These are phyloP conservation scores for Chytriomyces sp. DNA, from an alignment of 192 early-diverging fungal species.

Conservation along the genomic window DNA sequence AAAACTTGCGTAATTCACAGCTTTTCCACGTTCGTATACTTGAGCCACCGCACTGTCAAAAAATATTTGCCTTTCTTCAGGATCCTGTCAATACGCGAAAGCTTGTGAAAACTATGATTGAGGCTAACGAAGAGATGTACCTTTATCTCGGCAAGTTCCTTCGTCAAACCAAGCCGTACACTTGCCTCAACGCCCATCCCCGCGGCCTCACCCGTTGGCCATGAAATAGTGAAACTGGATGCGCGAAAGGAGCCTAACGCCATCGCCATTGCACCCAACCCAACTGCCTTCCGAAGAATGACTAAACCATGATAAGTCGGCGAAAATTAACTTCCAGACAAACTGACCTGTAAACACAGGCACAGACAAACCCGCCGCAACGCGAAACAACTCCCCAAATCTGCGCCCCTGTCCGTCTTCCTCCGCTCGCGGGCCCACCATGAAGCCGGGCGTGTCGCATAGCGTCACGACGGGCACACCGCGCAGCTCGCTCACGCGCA, in stretches of 20 bases:
- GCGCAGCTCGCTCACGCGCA: slow-evolving; percentile 22
- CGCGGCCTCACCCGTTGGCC: slow-evolving; percentile 36
- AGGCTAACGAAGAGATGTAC: too few species aligned
- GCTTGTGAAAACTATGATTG: too few species aligned
- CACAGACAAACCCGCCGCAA: not conserved
- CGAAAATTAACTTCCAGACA: not conserved
- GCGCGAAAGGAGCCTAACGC: slow-evolving; percentile 29
- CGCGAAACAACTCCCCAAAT: slow-evolving; percentile 26
- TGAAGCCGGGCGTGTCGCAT: slow-evolving; percentile 39
- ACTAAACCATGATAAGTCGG: not conserved
- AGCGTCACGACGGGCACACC: slow-evolving; percentile 23
- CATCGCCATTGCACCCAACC: slow-evolving; percentile 40
- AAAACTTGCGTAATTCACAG: slow-evolving; percentile 26
- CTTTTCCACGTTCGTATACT: not conserved
- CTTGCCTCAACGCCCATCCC: slow-evolving; percentile 39
- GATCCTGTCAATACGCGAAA: too few species aligned
- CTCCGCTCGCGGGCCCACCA: slow-evolving; percentile 33
- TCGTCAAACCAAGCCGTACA: slow-evolving; percentile 34
- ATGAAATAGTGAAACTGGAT: slow-evolving; percentile 27
- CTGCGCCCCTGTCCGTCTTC: slow-evolving; percentile 24
- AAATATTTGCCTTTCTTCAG: slow-evolving; percentile 8
- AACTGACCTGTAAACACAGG: too few species aligned
- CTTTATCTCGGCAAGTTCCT: slow-evolving; percentile 27
- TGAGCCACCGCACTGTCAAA: slow-evolving; percentile 22
- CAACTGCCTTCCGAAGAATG: slow-evolving; percentile 31